Conservation (phyloP, 208 protist genomes). For the Angomonas desouzai region DNA sequence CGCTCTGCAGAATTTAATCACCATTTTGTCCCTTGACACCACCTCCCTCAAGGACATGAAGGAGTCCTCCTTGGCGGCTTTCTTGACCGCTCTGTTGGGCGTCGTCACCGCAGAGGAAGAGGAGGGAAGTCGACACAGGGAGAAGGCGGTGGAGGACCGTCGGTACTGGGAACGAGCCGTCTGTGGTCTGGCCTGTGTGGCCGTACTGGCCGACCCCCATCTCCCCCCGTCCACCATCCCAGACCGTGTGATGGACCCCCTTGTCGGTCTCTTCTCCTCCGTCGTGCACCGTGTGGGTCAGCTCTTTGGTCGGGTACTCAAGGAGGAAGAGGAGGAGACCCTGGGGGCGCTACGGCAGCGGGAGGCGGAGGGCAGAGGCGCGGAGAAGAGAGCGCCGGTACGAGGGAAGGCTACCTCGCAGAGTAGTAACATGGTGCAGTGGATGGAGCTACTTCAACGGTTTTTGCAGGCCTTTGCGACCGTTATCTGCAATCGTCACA, state of each 20-base stretch:
- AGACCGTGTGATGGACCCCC: constrained; percentile 36
- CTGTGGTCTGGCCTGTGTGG: constrained; percentile 43
- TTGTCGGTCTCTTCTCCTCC: constrained; percentile 39
- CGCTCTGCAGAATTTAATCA: constrained; percentile 21
- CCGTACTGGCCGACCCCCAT: constrained; percentile 44
- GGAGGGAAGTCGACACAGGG: not conserved
- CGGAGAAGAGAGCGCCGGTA: no score
- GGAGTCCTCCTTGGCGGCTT: constrained; percentile 15
- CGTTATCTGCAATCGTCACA: constrained; percentile 31
- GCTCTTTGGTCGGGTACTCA: constrained; percentile 10
- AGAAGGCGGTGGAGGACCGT: not conserved
- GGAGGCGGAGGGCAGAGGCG: not conserved
- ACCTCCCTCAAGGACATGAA: constrained; percentile 36
- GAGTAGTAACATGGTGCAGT: constrained; percentile 22
- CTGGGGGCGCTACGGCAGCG: not conserved
- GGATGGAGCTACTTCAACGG: constrained; percentile 52
- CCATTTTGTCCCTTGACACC: constrained; percentile 30
- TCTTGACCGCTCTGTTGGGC: constrained; percentile 23
- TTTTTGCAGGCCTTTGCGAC: constrained; percentile 42
- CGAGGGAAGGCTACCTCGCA: no score
- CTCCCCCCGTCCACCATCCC: constrained; percentile 38
- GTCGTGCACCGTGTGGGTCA: constrained; percentile 33
- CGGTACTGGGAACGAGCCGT: constrained; percentile 10
- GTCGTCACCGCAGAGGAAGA: not conserved
- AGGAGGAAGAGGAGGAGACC: constrained; percentile 7